Base-by-base conservation (phyloP, 1,139 yeast genomes). In the Blastobotrys indianensis region DNA sequence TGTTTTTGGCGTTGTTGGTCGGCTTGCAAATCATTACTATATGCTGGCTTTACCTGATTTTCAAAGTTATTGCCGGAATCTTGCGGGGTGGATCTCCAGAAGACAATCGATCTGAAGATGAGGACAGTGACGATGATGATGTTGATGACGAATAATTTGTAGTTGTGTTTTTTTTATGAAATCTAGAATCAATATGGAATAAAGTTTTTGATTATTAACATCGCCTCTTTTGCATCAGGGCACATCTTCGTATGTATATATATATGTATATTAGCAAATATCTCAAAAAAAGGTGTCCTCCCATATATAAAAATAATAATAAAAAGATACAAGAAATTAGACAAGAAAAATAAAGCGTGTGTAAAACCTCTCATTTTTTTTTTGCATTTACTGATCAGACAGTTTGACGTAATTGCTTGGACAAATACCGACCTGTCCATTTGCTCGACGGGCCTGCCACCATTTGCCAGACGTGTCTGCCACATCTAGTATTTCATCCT, bases 391-490 rank as follows among this genome's bases (percentile, higher is more conserved):
- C 30, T 38, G 6, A 29, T 20, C 34, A 2, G 11, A 30, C 36
- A 87, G 70, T 62, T 85, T 85, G 43, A 90, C 94, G 61, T 92
- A 92, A 65, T 92, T 92, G 55, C 95, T 84, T 44, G 98, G 98
- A 66, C 96, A 90, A 57, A 92, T 92, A 57, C 98, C 98, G 44
- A 87, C 85, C 64, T 88, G 94, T 41, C 98, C 98, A 57, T 80
- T 83, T 15, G 83, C 74, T 61, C 90, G 79, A 62, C 85, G 79
- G 32, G 96, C 97, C 67, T 88, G 96, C 97, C 97, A 92, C 98
- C 98, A 92, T 69, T 94, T 83, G 44, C 97, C 97, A 54, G 86
- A 87, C 49, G 87, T 85, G 61, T 92, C 97, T 58, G 87, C 88
- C 39, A 92, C 95, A 58, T 85, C 90, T 63, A 92, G 75, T 25